Evolutionary conservation across 1,284 basidiomycete species (phyloP).

Genomic region (Malassezia equina): DNA sequence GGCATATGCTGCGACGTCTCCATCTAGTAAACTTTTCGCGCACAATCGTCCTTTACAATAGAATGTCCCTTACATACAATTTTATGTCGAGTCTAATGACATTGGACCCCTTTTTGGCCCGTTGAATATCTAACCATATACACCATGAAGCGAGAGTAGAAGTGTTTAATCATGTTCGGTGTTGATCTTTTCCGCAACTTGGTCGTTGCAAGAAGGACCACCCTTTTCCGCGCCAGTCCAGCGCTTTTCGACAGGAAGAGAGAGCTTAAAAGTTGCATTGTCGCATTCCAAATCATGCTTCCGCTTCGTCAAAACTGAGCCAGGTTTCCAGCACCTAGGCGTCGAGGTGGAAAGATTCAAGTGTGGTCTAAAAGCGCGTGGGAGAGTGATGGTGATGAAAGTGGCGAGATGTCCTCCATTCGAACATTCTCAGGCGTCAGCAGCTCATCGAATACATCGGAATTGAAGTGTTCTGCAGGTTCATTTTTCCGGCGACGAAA

Average conservation of each 20-base stretch:
- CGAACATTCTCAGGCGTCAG: background rate
- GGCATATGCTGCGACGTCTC: no score
- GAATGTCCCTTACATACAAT: background rate
- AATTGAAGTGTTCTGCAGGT: background rate
- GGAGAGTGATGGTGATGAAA: background rate
- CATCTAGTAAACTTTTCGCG: no score
- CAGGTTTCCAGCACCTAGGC: background rate
- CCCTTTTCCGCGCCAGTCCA: background rate
- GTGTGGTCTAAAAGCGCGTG: background rate
- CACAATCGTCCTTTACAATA: no score
- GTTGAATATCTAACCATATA: background rate
- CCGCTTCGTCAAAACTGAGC: background rate
- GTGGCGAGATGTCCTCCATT: background rate
- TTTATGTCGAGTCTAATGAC: background rate
- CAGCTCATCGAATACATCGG: background rate
- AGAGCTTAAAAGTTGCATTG: background rate
- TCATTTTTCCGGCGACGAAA: conserved; percentile 25
- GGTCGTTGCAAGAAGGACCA: background rate
- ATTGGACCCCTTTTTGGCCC: background rate
- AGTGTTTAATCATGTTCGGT: background rate
- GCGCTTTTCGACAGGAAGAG: background rate
- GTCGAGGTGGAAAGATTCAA: background rate
- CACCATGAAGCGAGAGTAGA: background rate
- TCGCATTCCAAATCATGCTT: background rate
- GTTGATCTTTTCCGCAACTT: background rate